Evolutionary conservation across 2,329 filamentous ascomycete species (phyloP), one percentile per base, ranked within the genome.

Genomic region (Xylariaceae sp.): DNA sequence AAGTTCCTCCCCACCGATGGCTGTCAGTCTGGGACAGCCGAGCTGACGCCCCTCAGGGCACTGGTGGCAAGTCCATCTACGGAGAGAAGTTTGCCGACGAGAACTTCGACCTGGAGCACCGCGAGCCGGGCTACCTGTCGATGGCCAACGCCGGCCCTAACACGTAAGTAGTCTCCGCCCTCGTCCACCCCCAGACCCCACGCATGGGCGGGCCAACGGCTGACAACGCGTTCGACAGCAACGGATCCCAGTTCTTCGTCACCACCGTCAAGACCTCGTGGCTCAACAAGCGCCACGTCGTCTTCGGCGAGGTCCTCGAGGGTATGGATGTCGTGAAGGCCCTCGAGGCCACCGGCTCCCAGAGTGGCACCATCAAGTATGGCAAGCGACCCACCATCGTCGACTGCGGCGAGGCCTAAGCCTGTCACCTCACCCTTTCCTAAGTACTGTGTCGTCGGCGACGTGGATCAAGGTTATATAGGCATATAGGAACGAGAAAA

Each of bases 181-280:
- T n/a, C 5, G 13, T 16, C 31, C 35, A 43, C 21, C 16, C 18
- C 5, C 34, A 13, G 14, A 12, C 13, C n/a, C 23, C 16, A 22
- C 13, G 4, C 17, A 15, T 17, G 18, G 19, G 13, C 14, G 13
- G 11, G n/a, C n/a, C n/a, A n/a, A n/a, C n/a, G n/a, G n/a, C n/a
- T n/a, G n/a, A n/a, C n/a, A 23, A 23, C n/a, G 30, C 12, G 32
- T 24, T 16, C 17, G 66, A 65, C 43, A 94, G 92, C 63, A 98
- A 98, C 68, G 92, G 92, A 54, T 94, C 86, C 32, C 90, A 96
- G 65, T 96, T 96, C 75, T 96, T 96, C 73, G 70, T 96, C 59
- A 96, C 90, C 54, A 96, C 90, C 36, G 87, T 94, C 32, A 74
- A 80, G 40, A 96, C 92, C 40, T 80, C 80, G 36, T 94, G 94